Evolutionary conservation across 495 filamentous ascomycete genomes (phyloP), one percentile per base, ranked within the genome.

Genomic region (Hypoxylon intermedium): DNA sequence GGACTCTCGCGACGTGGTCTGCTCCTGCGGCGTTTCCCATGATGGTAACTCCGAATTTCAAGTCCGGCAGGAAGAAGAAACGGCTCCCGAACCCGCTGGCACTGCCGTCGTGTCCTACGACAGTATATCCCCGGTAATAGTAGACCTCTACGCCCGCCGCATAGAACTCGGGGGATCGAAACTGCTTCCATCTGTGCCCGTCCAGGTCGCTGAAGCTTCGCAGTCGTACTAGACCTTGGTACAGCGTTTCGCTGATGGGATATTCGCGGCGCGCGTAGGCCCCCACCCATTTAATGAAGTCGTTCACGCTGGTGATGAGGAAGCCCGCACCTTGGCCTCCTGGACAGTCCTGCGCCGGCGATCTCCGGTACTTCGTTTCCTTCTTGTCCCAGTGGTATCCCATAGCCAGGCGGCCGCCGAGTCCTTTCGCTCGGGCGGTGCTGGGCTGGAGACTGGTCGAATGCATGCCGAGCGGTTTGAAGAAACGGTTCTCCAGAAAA

Each of bases 271-370:
- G 41, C 21, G 75, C 48, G 1, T 71, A 7, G 0, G 74, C 74
- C 9, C 67, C 66, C 1, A 81, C 49, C 79, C 80, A 85, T 30
- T 75, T 75, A 0, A 79, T 65, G 31, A 79, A 83, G 57, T 84
- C 82, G 3, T 80, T 69, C 5, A 79, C 83, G 41, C 70, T 81
- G n/a, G 76, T 79, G 16, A 83, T 72, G 3, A 80, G 73, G 0
- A 71, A 69, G 0, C 82, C 82, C 0, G 79, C 79, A 3, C 79
- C 81, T 9, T 71, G 71, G 9, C 66, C 67, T 12, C 68, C 58
- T 0, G 49, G 44, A 5, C 18, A 43, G 6, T 62, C n/a, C 41
- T 12, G 18, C 20, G 2, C 6, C 13, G 23, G 5, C 18, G 24
- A 67, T 61, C 2, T 41, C 48, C 11, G 9, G 5, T 68, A 63